These are phyloP conservation scores for Trametes villosa DNA, from an alignment of 768 basidiomycete species.

Conservation along the genomic window DNA sequence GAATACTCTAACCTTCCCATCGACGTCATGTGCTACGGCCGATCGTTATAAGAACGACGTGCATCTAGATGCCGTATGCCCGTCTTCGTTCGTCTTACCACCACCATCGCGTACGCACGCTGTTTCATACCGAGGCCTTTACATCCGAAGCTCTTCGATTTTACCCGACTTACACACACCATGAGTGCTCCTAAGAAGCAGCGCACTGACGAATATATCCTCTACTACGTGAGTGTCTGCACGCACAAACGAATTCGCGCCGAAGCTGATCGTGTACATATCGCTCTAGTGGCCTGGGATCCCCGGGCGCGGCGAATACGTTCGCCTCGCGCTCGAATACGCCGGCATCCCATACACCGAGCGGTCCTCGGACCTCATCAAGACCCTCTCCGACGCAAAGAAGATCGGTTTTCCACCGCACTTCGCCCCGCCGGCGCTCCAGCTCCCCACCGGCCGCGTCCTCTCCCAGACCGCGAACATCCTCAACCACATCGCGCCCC, in stretches of 20 bases:
- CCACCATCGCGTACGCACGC: neutral
- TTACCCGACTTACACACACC: neutral
- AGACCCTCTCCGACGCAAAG: constrained; percentile 24
- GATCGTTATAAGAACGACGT: too few relatives aligned
- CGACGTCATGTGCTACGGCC: too few relatives aligned
- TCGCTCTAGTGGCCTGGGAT: constrained; percentile 35
- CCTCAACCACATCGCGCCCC: constrained; percentile 41
- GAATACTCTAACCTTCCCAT: too few relatives aligned
- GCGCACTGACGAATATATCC: constrained; percentile 14
- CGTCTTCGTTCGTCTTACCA: neutral
- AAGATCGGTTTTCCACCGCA: constrained; percentile 34
- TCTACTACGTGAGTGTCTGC: constrained; percentile 8
- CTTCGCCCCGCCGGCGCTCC: constrained; percentile 48
- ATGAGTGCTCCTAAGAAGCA: constrained; percentile 10
- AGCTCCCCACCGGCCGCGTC: constrained; percentile 33
- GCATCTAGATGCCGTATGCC: neutral
- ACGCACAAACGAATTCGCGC: too few relatives aligned
- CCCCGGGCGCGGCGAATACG: constrained; percentile 44
- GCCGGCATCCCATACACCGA: constrained; percentile 41
- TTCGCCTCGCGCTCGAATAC: constrained; percentile 44
- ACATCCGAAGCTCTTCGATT: neutral
- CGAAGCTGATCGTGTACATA: too few relatives aligned
- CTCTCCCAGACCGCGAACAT: constrained; percentile 44
- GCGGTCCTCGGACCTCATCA: constrained; percentile 21
- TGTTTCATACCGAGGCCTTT: neutral